Evolutionary conservation across 2,329 filamentous ascomycete species (phyloP), one percentile per base, ranked within the genome.

Genomic region (Blastomyces emzantsi): DNA sequence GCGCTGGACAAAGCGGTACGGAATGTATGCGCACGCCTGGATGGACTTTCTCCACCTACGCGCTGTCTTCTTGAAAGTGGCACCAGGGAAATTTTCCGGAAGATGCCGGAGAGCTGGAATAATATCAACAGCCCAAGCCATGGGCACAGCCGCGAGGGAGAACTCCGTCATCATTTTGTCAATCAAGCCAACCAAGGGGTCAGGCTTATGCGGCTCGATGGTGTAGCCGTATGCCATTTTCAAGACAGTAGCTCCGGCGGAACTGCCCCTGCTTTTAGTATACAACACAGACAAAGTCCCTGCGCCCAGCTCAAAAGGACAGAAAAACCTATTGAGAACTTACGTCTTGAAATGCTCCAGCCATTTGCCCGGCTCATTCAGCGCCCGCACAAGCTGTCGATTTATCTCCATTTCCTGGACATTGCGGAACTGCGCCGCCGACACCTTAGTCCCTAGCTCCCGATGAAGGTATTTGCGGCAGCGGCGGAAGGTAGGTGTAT

Each of bases 151-250:
- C 5, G 77, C 75, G 28, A 75, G 68, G 1, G 74, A 70, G 61
- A 82, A 79, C 6, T 78, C 64, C 0, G 70, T 70, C 68, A 82
- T 73, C 1, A 76, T 74, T 30, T 73, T 65, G 2, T 75, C 74
- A 0, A 75, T 75, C 11, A 81, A 64, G 33, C 78, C 72, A 3
- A 82, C 74, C 1, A 82, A 70, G 4, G 77, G 77, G 63, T 83
- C 81, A 15, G 63, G 61, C 1, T 68, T 67, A 13, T 76, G 71
- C 0, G 73, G 67, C 43, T 78, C 76, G 28, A 76, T 71, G 0
- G 71, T 80, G 65, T 83, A 83, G 6, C 79, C 79, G 67, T 80
- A 80, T 3, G 72, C 69, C n/a, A 78, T 74, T 51, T 78, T 77
- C n/a, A 81, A 65, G 33, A 80, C 78, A 15, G 79, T 67, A 0